Evolutionary conservation across 1,284 basidiomycete genomes (phyloP), one percentile per base, ranked within the genome.

Genomic region (Polyporus tsugae): DNA sequence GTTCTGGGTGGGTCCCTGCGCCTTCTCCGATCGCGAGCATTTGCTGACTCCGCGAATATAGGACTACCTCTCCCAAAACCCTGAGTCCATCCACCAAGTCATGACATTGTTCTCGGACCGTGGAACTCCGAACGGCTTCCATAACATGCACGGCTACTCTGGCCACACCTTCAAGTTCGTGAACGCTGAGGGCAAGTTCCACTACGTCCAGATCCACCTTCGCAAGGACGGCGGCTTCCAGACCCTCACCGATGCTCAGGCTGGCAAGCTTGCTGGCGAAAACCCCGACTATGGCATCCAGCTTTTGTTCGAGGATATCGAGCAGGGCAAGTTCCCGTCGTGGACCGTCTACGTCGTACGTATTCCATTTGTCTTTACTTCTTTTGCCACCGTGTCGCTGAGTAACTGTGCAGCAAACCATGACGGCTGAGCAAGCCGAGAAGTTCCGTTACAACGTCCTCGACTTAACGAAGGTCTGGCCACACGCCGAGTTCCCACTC

Each of bases 151-250:
- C 82, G 96, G 95, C 25, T 98, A 96, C 85, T 93, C 92, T 58
- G 95, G 96, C 6, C 95, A 98, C 85, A 93, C 95, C n/a, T 91
- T 89, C 86, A 97, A 97, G 84, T 89, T 94, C 79, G 87, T 94
- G 79, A 95, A 96, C 81, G 86, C 86, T 25, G 86, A 95, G 65
- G 95, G 94, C 67, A 86, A 90, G 39, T 96, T 92, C 84, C 86
- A 90, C 62, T 98, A 97, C 80, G 87, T 88, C 46, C 93, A 97
- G 81, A 86, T 96, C 75, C 96, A 97, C 82, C 68, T 93, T 75
- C 87, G 87, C 59, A 89, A 87, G 22, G 90, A 95, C 72, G 87
- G 89, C 65, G 95, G 95, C 36, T 91, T 91, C 86, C 93, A 95
- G 89, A 91, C 90, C 29, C 84, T 95, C 70, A 87, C 89, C 65